Evolutionary conservation across 129 eudicot species (phyloP).

Genomic region (Lactuca saligna): DNA sequence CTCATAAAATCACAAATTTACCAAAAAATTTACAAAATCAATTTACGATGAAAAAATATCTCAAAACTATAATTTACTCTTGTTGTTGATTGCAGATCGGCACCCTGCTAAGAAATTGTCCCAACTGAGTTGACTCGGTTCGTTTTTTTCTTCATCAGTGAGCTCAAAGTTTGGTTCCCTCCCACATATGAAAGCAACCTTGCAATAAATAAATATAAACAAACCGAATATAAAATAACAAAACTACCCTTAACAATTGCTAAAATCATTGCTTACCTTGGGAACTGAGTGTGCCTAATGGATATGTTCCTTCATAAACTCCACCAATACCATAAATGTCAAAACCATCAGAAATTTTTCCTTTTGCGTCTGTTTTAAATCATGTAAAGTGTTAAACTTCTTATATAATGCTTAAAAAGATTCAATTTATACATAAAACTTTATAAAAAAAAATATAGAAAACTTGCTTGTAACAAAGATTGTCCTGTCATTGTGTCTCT

Average conservation of each 20-base stretch:
- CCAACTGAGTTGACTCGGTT: slow-evolving; percentile 77
- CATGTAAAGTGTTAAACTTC: background rate
- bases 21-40: no score
- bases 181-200: slow-evolving; percentile 96
- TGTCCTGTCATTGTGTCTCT: slow-evolving; percentile 92
- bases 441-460: background rate
- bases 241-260: background rate
- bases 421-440: slow-evolving; percentile 8
- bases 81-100: slow-evolving; percentile 65
- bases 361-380: slow-evolving; percentile 69
- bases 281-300: slow-evolving; percentile 92
- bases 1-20: no score
- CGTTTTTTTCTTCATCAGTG: slow-evolving; percentile 64
- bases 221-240: background rate
- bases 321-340: slow-evolving; percentile 74
- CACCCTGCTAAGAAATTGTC: slow-evolving; percentile 77
- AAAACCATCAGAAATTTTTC: slow-evolving; percentile 96
- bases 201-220: slow-evolving; percentile 31
- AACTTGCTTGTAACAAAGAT: slow-evolving; percentile 77
- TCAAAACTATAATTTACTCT: no score
- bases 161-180: slow-evolving; percentile 92
- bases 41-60: no score
- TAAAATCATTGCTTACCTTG: slow-evolving; percentile 50
- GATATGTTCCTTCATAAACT: slow-evolving; percentile 79
- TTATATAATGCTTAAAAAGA: slow-evolving; percentile 10